Conservation (phyloP, 176 grass and related monocot species). For the Raddia distichophylla region DNA sequence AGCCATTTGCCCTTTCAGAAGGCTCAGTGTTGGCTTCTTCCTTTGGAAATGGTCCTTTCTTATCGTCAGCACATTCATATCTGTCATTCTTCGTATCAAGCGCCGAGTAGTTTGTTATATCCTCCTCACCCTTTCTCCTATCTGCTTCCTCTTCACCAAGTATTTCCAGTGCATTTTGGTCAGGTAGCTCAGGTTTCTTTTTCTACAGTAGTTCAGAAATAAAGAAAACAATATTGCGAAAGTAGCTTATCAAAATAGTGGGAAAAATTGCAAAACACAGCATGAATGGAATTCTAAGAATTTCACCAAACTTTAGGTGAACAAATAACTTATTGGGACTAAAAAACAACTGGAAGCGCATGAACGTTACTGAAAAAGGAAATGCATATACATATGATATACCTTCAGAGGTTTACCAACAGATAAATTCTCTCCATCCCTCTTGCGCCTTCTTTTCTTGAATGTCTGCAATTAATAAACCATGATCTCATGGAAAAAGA, state of each 20-base stretch:
- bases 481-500: neutral
- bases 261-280: slow-evolving; percentile 23
- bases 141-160: slow-evolving; percentile 24
- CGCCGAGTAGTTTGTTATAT: slow-evolving; percentile 39
- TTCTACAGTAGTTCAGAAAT: slow-evolving; percentile 31
- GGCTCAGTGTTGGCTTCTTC: slow-evolving; percentile 13
- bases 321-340: slow-evolving; percentile 10
- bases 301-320: slow-evolving; percentile 7
- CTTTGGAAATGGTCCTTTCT: slow-evolving; percentile 23
- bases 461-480: slow-evolving; percentile 39
- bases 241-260: slow-evolving; percentile 19
- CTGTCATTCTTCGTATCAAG: slow-evolving; percentile 4
- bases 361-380: slow-evolving; percentile 15
- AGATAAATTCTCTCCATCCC: slow-evolving; percentile 35
- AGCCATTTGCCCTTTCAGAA: slow-evolving; percentile 22
- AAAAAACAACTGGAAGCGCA: slow-evolving; percentile 26
- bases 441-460: slow-evolving; percentile 48
- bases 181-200: slow-evolving; percentile 33
- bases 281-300: slow-evolving; percentile 10
- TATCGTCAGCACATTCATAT: slow-evolving; percentile 37
- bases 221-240: slow-evolving; percentile 5
- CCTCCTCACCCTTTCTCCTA: neutral
- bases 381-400: slow-evolving; percentile 17
- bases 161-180: slow-evolving; percentile 25
- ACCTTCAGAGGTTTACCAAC: slow-evolving; percentile 44